A percentile compares a stretch with the other conserved stretches of the same genome.
Evolutionary conservation across 495 filamentous ascomycete species (phyloP).

Genomic region (Arthonia radiata): DNA sequence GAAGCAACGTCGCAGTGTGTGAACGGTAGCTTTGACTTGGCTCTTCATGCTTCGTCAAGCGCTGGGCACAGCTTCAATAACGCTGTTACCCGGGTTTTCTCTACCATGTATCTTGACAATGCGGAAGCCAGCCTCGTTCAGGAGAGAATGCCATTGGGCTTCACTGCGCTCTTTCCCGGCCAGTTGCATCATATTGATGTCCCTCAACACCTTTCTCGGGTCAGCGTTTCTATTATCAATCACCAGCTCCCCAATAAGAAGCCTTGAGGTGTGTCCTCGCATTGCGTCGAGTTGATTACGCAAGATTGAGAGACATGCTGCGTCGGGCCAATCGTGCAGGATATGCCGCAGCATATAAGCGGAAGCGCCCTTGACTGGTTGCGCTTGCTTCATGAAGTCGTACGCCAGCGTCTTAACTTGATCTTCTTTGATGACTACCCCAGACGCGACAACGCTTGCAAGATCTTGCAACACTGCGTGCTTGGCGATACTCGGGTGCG

Average conservation of each 20-base stretch:
- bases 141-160: slow-evolving; percentile 3
- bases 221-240: slow-evolving; percentile 1
- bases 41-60: no score
- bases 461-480: slow-evolving; percentile 3
- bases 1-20: no score
- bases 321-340: slow-evolving; percentile 5
- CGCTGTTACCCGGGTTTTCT: background rate
- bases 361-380: slow-evolving; percentile 3
- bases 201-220: background rate
- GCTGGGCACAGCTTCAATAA: slow-evolving; percentile 5
- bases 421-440: background rate
- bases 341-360: slow-evolving; percentile 3
- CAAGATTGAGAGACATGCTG: slow-evolving; percentile 1
- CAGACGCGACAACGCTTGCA: slow-evolving; percentile 1
- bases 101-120: slow-evolving; percentile 1
- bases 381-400: slow-evolving; percentile 3
- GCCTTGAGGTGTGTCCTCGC: slow-evolving; percentile 2
- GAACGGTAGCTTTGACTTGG: no score
- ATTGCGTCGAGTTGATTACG: slow-evolving; percentile 3
- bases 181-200: slow-evolving; percentile 5
- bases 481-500: slow-evolving; percentile 2
- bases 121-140: slow-evolving; percentile 1
- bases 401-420: slow-evolving; percentile 1
- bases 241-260: slow-evolving; percentile 4
- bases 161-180: slow-evolving; percentile 4